A percentile compares a stretch with the other conserved stretches of the same genome.
These are phyloP conservation scores for Plectranthus barbatus DNA, from an alignment of 257 asterid species.

Conservation along the genomic window DNA sequence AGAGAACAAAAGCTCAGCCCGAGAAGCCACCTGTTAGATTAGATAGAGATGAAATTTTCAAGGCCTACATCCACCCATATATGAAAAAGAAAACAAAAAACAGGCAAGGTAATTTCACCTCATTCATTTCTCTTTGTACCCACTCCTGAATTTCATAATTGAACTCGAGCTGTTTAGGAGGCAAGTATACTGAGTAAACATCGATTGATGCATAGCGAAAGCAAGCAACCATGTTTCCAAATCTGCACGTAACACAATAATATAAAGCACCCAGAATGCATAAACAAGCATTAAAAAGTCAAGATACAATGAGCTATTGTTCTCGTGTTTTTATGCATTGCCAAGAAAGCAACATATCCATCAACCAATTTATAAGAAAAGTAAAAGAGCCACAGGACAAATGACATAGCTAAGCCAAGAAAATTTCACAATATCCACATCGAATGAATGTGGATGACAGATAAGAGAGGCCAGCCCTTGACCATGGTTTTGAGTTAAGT, in stretches of 20 bases:
- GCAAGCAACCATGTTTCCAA: slow-evolving; percentile 95
- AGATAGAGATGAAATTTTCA: slow-evolving; percentile 2
- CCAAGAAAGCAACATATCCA: neutral
- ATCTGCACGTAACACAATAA: slow-evolving; percentile 41
- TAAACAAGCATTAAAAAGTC: neutral
- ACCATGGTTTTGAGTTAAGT: too few relatives aligned
- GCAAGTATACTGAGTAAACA: slow-evolving; percentile 81
- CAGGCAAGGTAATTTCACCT: slow-evolving; percentile 40
- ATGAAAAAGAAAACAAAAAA: neutral
- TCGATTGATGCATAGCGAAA: slow-evolving; percentile 93
- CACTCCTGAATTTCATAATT: slow-evolving; percentile 75
- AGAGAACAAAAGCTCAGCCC: slow-evolving; percentile 71
- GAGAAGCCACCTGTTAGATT: slow-evolving; percentile 48
- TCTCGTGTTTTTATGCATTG: neutral
- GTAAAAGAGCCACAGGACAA: neutral
- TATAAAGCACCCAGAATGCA: slow-evolving; percentile 11
- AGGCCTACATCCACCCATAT: neutral
- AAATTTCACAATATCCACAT: too few relatives aligned
- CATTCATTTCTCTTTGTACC: slow-evolving; percentile 54
- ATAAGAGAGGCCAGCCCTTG: too few relatives aligned
- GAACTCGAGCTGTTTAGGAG: slow-evolving; percentile 76
- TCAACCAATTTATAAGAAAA: neutral
- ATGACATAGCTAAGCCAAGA: neutral
- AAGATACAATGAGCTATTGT: neutral
- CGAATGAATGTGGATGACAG: too few relatives aligned